Base-by-base conservation (phyloP, 345 rosid species). In the Isatis tinctoria region DNA sequence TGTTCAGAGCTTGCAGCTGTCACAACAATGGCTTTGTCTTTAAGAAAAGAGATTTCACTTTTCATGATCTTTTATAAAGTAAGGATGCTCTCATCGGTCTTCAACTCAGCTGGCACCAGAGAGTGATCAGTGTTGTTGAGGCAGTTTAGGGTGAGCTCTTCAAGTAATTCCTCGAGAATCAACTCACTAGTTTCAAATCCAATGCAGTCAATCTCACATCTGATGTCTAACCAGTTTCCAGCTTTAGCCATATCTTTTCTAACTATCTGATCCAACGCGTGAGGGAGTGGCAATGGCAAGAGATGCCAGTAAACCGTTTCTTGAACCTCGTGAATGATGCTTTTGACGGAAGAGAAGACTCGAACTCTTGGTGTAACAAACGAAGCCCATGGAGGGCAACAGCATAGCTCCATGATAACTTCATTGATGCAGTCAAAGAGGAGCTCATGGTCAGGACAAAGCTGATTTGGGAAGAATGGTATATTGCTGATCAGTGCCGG, bases 141-240 rank as follows among this genome's bases (percentile, higher is more conserved):
- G 72, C 60, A 82, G 80, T 82, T 80, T 10, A 65, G 54, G 56
- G 80, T 41, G 51, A 79, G 78, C 65, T 88, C 96, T 47, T 85
- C 88, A 16, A 92, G 72, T 78, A 95, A 69, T 39, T 83, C 97
- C 20, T 85, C 72, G 2, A 95, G 82, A 70, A 95, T 88, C 70
- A 72, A 74, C 66, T 90, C 90, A 70, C 88, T 83, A 45, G 85
- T 83, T 56, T 87, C 85, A 62, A 78, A 8, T 11, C 85, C 83
- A 64, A 90, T 76, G 62, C 74, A 63, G 73, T 86, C 90, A 14
- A 79, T 53, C 22, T 87, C 93, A 39, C 54, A 70, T 43, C 79
- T 81, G 70, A 86, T 85, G 80, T 88, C 89, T 93, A 91, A 87
- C 99, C 99, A 95, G 13, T 83, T 73, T 71, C 91, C 87, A 27